Base-by-base conservation (phyloP, 2,329 filamentous ascomycete species). In the Fusarium lyarnte region DNA sequence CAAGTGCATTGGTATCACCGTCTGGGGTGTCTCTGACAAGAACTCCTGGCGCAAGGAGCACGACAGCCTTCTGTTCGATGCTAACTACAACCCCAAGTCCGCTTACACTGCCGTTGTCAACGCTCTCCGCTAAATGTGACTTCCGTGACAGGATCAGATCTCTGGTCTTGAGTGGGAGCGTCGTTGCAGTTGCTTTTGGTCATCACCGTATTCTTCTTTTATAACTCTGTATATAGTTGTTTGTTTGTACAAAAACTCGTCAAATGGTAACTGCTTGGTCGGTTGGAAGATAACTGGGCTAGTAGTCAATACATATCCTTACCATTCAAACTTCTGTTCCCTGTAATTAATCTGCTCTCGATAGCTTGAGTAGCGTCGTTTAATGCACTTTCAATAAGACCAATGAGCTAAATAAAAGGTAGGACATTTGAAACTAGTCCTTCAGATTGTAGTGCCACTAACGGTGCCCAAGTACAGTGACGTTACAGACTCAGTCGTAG, bases 1-100 rank as follows among this genome's bases (percentile, higher is more conserved):
- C 12, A 88, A 89, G 78, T 93, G 91, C 77, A 85, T 91, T 9
- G 90, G 90, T 57, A 87, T 93, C 69, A 92, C 90, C 2, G 88
- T 90, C 46, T 92, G 91, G 86, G 86, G 86, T 68, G 84, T 87
- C 27, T 80, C 83, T 13, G 86, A 87, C 69, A 74, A 79, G 42
- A 85, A 69, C 58, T 69, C 66, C 42, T 69, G 66, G 66, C 65
- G 66, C 45, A 55, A 86, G 5, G 79, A 80, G 63, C 83, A 80
- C 49, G 87, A 83, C 76, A 86, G 87, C 6, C 82, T 89, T 21
- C 81, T 90, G 21, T 90, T 88, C 74, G 87, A 89, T 78, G 73
- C 78, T 72, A 84, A 80, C 78, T 89, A 83, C 77, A 79, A 81
- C 70, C 83, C 86, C 57, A 89, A 89, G 83, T 63, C 83, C 3